Evolutionary conservation across 176 grass and related monocot genomes (phyloP), one percentile per base, ranked within the genome.

Genomic region (Ananas comosus): DNA sequence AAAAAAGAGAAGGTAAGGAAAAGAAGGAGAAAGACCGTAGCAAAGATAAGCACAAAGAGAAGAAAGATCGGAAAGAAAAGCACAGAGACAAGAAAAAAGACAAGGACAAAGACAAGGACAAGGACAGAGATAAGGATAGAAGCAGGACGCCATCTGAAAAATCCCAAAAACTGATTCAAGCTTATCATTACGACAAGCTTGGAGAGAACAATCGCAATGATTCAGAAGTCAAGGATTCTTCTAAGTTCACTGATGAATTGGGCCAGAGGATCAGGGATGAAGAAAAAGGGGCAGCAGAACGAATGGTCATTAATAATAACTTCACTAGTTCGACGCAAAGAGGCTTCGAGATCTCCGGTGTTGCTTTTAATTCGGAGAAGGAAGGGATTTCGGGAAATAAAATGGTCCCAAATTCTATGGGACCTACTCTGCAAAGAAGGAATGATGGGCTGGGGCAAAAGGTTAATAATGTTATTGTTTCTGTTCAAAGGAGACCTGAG

Each of bases 101-200:
- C 21, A 87, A 87, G 76, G 76, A 78, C 73, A 87, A 87, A 80
- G 88, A 91, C 19, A 85, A 85, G 88, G 84, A 91, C 76, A 87
- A 74, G 23, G 79, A 82, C 21, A 87, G 85, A 73, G 76, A 78
- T 70, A 87, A 87, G 80, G 88, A 87, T 74, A 87, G 85, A 91
- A 85, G 52, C 73, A 87, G 72, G 81, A 63, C 80, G 42, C 79
- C 72, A 49, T 65, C 63, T 64, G 78, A 91, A 76, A 82, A 61
- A 69, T 12, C 54, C 54, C 72, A 87, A 51, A 85, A 74, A 53
- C 76, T 80, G 71, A 71, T 33, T 1, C 68, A 87, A 48, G 29
- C 49, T 82, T 47, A 50, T 52, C 59, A 74, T 80, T 72, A 50
- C 70, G 72, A 82, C 49, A 81, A 64, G 59, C 9, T 80, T 74